These are phyloP conservation scores for Coemansia sp. DNA, from an alignment of 192 early-diverging fungal genomes.

Conservation along the genomic window DNA sequence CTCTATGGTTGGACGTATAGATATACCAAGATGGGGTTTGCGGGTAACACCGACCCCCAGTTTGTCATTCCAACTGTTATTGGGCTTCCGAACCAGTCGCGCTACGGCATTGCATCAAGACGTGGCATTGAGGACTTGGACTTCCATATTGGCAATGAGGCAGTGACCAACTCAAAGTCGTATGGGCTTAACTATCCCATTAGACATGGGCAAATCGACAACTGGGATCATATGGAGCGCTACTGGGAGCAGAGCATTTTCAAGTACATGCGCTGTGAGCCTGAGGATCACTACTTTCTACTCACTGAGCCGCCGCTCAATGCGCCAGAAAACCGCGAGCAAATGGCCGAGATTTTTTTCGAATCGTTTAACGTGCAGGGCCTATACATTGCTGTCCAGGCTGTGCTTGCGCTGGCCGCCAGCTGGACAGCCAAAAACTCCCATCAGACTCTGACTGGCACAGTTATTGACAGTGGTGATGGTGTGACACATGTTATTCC, in stretches of 20 bases:
- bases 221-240: constrained; percentile 99
- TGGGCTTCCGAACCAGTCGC: constrained; percentile 57
- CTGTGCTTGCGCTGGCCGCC: constrained; percentile 95
- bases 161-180: constrained; percentile 83
- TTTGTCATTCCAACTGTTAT: constrained; percentile 97
- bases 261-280: constrained; percentile 97
- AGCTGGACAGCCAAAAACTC: constrained; percentile 88
- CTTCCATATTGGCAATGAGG: constrained; percentile 97
- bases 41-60: constrained; percentile 94
- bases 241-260: constrained; percentile 99
- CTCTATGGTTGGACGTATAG: constrained; percentile 14
- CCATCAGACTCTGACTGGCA: constrained; percentile 89
- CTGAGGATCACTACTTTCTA: constrained; percentile 96
- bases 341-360: constrained; percentile 99
- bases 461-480: constrained; percentile 97
- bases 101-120: constrained; percentile 84
- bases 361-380: constrained; percentile 98
- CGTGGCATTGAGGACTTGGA: constrained; percentile 97
- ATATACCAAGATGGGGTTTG: constrained; percentile 97
- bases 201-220: constrained; percentile 96
- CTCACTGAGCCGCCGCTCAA: constrained; percentile 98
- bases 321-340: constrained; percentile 97
- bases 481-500: constrained; percentile 99
- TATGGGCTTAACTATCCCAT: constrained; percentile 90
- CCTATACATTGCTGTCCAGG: constrained; percentile 99